Base-by-base conservation (phyloP, 176 grass and related monocot species). In the Leersia perrieri region DNA sequence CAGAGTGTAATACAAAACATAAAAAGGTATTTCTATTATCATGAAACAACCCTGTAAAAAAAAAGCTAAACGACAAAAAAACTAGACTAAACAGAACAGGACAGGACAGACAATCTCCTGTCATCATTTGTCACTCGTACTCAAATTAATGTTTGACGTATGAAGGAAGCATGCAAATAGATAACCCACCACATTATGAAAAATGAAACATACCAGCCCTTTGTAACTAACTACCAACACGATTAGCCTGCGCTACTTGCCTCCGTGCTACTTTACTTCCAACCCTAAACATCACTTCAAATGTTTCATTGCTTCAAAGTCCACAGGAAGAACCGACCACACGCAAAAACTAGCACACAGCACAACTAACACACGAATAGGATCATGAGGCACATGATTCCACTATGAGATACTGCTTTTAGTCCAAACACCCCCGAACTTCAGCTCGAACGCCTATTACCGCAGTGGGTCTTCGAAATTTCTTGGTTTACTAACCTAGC, bases 161-260 rank as follows among this genome's bases (percentile, higher is more conserved):
- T 16, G 73, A 88, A 83, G 61, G 11, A 57, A 65, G 69, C 72
- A 33, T 1, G 1, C 28, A 83, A 83, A 60, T 62, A 60, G 23
- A 61, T 26, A 69, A 36, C n/a, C 44, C 66, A 68, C 42, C 31
- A 18, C 30, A 80, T 53, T 62, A 61, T n/a, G 10, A 30, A 83
- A 60, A 33, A 9, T 35, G 42, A 45, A 30, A 58, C 41, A 61
- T 65, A 60, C 12, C 63, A 35, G 69, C 36, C 29, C 73, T 31
- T 28, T 13, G 18, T 33, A 26, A 45, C 74, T 33, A 26, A 45
- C 74, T 51, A 63, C 41, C 68, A 63, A 28, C 57, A 80, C 33
- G 64, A 7, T 13, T 33, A 51, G 60, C 13, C 36, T 41, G 71
- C 32, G 38, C 51, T 73, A 74, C 38, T 49, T 76, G 40, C 34